These are phyloP conservation scores for Haplographium delicatum DNA, from an alignment of 495 filamentous ascomycete genomes.

Conservation along the genomic window DNA sequence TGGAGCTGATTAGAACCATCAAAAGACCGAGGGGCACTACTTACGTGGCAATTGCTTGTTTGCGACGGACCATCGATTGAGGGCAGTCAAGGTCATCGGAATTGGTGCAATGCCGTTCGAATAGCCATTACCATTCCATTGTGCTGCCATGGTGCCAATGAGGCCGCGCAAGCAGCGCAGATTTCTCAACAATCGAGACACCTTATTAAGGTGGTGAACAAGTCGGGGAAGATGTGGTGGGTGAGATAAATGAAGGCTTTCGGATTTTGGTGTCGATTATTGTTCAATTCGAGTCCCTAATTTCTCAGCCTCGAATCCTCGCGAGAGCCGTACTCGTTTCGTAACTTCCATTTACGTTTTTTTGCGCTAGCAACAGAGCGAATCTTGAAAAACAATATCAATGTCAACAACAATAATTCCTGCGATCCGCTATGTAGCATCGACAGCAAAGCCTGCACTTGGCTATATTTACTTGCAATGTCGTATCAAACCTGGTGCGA, in stretches of 20 bases:
- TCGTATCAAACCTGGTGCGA: slow-evolving; percentile 61
- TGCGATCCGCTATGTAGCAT: slow-evolving; percentile 19
- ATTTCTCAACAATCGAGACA: slow-evolving; percentile 13
- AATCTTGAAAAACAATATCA: too few species aligned
- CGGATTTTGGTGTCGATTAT: too few species aligned
- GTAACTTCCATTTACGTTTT: background rate
- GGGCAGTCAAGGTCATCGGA: slow-evolving; percentile 60
- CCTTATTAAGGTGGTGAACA: background rate
- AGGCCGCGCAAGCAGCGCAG: slow-evolving; percentile 17
- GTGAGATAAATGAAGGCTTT: background rate
- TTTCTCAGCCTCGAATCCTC: slow-evolving; percentile 2
- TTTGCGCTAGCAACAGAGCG: background rate
- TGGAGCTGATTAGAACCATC: slow-evolving; percentile 25
- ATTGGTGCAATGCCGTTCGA: slow-evolving; percentile 12
- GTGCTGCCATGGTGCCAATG: slow-evolving; percentile 13
- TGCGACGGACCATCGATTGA: slow-evolving; percentile 76
- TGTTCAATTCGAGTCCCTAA: too few species aligned
- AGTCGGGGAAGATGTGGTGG: background rate
- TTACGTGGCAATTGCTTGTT: slow-evolving; percentile 59
- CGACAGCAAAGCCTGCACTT: slow-evolving; percentile 16
- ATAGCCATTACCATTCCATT: slow-evolving; percentile 2
- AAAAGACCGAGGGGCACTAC: slow-evolving; percentile 15
- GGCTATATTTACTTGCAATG: slow-evolving; percentile 47
- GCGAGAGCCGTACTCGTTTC: background rate
- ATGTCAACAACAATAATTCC: slow-evolving; percentile 11